A percentile compares a stretch with the other conserved stretches of the same genome.
Evolutionary conservation across 345 rosid genomes (phyloP).

Genomic region (Bruguiera parviflora): DNA sequence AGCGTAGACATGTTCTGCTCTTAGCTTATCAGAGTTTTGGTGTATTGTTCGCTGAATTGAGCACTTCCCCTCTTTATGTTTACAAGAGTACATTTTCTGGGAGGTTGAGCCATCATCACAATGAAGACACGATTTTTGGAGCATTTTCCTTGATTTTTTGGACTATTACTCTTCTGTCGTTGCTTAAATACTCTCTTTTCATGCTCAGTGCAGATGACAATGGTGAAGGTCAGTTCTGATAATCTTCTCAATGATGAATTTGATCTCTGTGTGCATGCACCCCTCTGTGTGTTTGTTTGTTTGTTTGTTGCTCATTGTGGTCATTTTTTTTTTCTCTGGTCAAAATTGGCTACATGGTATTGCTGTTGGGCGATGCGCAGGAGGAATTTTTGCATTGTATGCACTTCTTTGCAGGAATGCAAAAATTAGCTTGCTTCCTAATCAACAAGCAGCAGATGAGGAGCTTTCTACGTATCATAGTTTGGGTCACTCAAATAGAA

Average conservation of each 20-base stretch:
- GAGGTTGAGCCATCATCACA: conserved; percentile 45
- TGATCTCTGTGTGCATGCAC: background rate
- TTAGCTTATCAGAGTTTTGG: conserved; percentile 92
- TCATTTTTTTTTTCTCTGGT: background rate
- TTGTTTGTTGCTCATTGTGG: background rate
- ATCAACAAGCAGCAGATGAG: conserved; percentile 89
- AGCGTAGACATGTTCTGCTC: conserved; percentile 46
- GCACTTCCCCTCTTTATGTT: conserved; percentile 84
- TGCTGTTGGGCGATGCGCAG: conserved; percentile 41
- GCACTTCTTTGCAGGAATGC: conserved; percentile 81
- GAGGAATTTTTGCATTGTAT: conserved; percentile 82
- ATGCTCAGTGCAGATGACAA: conserved; percentile 68
- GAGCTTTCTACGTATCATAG: conserved; percentile 74
- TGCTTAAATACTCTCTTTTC: conserved; percentile 66
- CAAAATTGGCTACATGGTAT: conserved; percentile 8
- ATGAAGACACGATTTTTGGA: conserved; percentile 71
- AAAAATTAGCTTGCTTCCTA: conserved; percentile 79
- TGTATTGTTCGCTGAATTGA: conserved; percentile 65
- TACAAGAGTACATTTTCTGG: conserved; percentile 78
- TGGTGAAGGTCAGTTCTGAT: conserved; percentile 66
- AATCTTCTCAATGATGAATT: background rate
- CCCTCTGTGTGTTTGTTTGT: background rate
- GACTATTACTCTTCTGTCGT: conserved; percentile 71
- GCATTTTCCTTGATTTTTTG: conserved; percentile 83
- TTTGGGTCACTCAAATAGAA: conserved; percentile 44